Base-by-base conservation (phyloP, 805 yeast genomes). In the Wilhelminamyces savonicus region DNA sequence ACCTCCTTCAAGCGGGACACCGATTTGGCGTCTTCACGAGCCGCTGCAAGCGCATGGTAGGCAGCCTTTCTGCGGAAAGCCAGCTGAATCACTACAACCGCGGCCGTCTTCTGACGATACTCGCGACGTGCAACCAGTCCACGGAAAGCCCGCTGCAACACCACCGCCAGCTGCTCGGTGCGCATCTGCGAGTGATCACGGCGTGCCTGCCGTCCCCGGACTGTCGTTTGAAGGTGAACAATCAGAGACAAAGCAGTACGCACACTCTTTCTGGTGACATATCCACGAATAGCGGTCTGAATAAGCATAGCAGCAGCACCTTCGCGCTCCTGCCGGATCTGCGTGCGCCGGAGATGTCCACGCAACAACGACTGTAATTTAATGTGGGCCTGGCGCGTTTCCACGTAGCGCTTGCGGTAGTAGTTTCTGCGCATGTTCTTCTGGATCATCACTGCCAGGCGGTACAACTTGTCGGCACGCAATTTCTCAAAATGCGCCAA, bases 1-100 rank as follows among this genome's bases (percentile, higher is more conserved):
- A 85, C 94, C 54, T 90, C 95, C 57, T 85, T 77, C 64, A 85
- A 72, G 51, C 82, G 94, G 52, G 81, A 80, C 26, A 86, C 94
- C 11, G 95, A 85, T 53, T 85, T 85, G 18, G 97, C 95, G 41
- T 92, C 97, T n/a, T 70, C 71, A 52, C 76, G 83, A 54, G 86
- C 66, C 34, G 66, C 59, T 39, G 63, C 60, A 44, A 84, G 74
- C 52, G 82, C 80, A 29, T 62, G 62, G 39, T 64, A 64, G 16
- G 99, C 99, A 35, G 67, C 59, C 37, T 74, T 76, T 48, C 92
- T 76, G 64, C 98, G 77, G 38, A 79, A 63, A 44, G 78, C 69
- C 26, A 88, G 74, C 57, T 92, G 98, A 20, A 85, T 75, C 34
- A 75, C 63, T 28, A 84, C 70, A 25, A 86, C 74, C 16, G 84